Evolutionary conservation across 345 rosid genomes (phyloP), one percentile per base, ranked within the genome.

Genomic region (Rubroshorea leprosula): DNA sequence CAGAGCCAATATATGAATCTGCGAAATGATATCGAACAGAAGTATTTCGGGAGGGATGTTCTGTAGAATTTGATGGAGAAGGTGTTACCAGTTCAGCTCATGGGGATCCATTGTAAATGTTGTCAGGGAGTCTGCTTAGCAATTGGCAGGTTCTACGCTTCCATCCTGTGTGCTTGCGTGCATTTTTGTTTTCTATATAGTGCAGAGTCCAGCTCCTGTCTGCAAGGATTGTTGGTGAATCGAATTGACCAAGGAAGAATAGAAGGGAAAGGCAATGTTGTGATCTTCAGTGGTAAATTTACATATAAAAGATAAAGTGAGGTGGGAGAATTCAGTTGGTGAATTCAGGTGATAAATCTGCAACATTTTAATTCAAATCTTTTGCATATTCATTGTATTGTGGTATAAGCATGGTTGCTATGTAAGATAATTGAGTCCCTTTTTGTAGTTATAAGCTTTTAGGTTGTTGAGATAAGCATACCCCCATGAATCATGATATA

Each of bases 321-420:
- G 48, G 70, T 51, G 65, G 74, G 67, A 56, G 69, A 68, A 58
- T 69, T 66, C 43, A 57, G 54, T 59, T 51, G 64, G 74, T 58
- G 61, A 68, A 62, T 62, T 62, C 77, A 78, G 85, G 87, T 78
- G 80, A 82, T 71, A 54, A 72, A 70, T 78, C 66, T 54, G 70
- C 62, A 31, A 66, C 56, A 56, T 69, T 65, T 66, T 6, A 54
- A 24, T 59, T 73, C 72, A 57, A 64, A 69, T 58, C 75, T 70
- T 74, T 74, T 39, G 46, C 63, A 41, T 19, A 49, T 72, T 74
- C 64, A 57, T 74, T 70, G 72, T 76, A 64, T 58, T 66, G 49
- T 60, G 53, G 38, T 62, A 41, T 66, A 45, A 61, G 63, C 45
- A 26, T 64, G 66, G 47, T 54, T 72, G 68, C 58, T 57, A 55